Evolutionary conservation across 345 rosid genomes (phyloP), one percentile per base, ranked within the genome.

Genomic region (Theobroma cacao): DNA sequence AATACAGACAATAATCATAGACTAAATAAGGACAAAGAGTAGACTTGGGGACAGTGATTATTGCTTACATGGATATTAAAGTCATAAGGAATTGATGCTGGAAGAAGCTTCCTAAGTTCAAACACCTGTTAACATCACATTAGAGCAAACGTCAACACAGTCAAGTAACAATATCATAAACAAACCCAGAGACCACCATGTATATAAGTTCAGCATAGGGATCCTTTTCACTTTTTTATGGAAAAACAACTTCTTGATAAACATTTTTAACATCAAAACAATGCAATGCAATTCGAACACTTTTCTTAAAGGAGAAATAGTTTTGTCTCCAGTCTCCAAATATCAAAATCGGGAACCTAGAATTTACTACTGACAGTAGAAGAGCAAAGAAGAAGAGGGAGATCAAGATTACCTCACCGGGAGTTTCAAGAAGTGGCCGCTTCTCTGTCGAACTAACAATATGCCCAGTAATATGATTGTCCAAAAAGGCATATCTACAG

Each of bases 341-440:
- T 18, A 50, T 71, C 14, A 59, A 48, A 48, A 48, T 70, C 43
- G 48, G 4, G 40, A 70, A 31, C 41, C 38, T 30, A 41, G 17
- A 40, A 24, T n/a, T 31, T 61, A 75, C 52, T 48, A 53, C 41
- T 55, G 34, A 53, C 33, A 50, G 58, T 24, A n/a, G 24, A 41
- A 17, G 45, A 76, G 18, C 45, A 41, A 43, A 38, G n/a, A 62
- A 55, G 53, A 68, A 56, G 41, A 67, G 33, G 60, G 30, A n/a
- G 7, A 26, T 7, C 36, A 8, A 26, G 63, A 18, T 56, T 70
- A 92, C 99, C 90, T 96, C 98, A 24, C 97, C 95, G 0, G 97
- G 97, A 80, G 97, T 91, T 84, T 93, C 97, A 72, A 95, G 95
- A 84, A 95, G 95, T 67, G 95, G 91, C 79, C 88, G 97, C 85